phyloP scores from a whole-genome alignment of 768 basidiomycete genomes.

The Leccinum broughii region DNA sequence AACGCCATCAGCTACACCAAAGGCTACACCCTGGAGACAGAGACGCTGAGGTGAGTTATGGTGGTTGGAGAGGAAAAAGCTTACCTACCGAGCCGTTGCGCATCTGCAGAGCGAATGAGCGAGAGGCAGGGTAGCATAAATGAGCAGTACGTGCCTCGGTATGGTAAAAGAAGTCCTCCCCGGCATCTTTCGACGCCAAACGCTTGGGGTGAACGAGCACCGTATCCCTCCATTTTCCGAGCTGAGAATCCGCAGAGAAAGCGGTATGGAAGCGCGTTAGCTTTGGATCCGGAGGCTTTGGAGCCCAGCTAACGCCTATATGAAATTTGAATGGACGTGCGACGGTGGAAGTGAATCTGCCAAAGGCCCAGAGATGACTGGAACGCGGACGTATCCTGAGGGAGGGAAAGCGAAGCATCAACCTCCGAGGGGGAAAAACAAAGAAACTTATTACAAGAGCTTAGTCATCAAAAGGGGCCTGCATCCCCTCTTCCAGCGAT shows the following conservation, averaged over 20 bases:
- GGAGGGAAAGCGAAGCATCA: too few relatives aligned
- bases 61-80: slow-evolving; percentile 8
- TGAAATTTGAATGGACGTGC: slow-evolving; percentile 68
- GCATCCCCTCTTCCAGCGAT: too few relatives aligned
- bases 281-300: slow-evolving; percentile 56
- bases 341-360: slow-evolving; percentile 24
- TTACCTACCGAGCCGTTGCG: slow-evolving; percentile 71
- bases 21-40: slow-evolving; percentile 59
- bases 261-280: slow-evolving; percentile 40
- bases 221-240: slow-evolving; percentile 71
- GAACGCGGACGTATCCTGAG: too few relatives aligned
- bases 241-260: slow-evolving; percentile 55
- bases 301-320: slow-evolving; percentile 76
- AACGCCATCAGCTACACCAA: slow-evolving; percentile 91
- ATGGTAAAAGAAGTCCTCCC: slow-evolving; percentile 67
- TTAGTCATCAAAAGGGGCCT: too few relatives aligned
- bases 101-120: slow-evolving; percentile 52
- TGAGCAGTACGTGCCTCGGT: slow-evolving; percentile 54
- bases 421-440: too few relatives aligned
- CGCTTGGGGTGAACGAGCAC: slow-evolving; percentile 51
- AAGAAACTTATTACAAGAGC: too few relatives aligned
- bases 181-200: slow-evolving; percentile 41
- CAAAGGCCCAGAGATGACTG: too few relatives aligned
- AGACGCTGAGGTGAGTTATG: slow-evolving; percentile 26
- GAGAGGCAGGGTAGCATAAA: neutral